phyloP scores from a whole-genome alignment of 306 rosid genomes.

The Herpetospermum pedunculosum region DNA sequence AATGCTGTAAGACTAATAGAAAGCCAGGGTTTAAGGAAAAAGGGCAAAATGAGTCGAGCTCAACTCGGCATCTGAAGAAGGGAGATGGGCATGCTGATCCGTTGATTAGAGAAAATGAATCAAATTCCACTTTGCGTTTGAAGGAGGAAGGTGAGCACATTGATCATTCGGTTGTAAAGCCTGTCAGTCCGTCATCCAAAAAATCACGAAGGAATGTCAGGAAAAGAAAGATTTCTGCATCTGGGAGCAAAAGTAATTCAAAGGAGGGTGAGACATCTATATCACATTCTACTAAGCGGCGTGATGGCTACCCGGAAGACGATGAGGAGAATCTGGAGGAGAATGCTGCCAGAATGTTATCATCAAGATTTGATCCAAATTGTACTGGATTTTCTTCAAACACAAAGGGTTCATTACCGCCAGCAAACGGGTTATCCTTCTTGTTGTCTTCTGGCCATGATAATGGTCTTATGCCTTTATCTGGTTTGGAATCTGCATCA shows the following conservation, averaged over 20 bases:
- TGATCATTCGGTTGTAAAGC: slow-evolving; percentile 37
- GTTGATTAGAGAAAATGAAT: slow-evolving; percentile 3
- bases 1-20: slow-evolving; percentile 21
- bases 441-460: slow-evolving; percentile 39
- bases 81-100: slow-evolving; percentile 23
- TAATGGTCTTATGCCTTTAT: slow-evolving; percentile 29
- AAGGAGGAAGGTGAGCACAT: slow-evolving; percentile 11
- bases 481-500: slow-evolving; percentile 58
- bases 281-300: slow-evolving; percentile 22
- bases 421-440: slow-evolving; percentile 40
- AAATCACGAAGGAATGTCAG: slow-evolving; percentile 37
- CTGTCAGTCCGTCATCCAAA: slow-evolving; percentile 23
- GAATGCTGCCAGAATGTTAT: slow-evolving; percentile 94
- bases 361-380: slow-evolving; percentile 95
- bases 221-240: slow-evolving; percentile 30
- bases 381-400: slow-evolving; percentile 72
- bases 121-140: slow-evolving; percentile 10
- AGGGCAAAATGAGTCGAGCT: slow-evolving; percentile 30
- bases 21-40: slow-evolving; percentile 28
- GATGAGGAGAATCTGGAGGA: slow-evolving; percentile 95
- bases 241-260: slow-evolving; percentile 21
- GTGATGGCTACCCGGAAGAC: slow-evolving; percentile 43
- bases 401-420: slow-evolving; percentile 39
- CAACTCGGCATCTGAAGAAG: slow-evolving; percentile 26
- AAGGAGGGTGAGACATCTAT: slow-evolving; percentile 37